Base-by-base conservation (phyloP, 208 protist species). In the Leishmania guyanensis region DNA sequence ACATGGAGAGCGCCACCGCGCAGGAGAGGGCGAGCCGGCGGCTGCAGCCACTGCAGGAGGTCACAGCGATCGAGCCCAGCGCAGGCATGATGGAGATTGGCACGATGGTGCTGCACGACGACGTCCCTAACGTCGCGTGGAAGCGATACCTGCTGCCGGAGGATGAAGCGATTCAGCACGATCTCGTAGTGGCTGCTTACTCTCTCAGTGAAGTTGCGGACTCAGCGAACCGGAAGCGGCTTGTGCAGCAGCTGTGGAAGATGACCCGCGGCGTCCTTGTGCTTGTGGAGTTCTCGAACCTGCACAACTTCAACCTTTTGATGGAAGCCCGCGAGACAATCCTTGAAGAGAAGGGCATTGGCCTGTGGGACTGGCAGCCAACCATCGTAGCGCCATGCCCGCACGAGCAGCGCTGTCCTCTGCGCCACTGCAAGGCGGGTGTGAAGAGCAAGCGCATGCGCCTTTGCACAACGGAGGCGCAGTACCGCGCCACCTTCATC, bases 11-110 rank as follows among this genome's bases (percentile, higher is more conserved):
- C 71, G 86, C 89, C 60, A 86, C 86, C 10, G 88, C 89, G 36
- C 73, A 88, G 62, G 64, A 84, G 73, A 84, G 86, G 53, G 94
- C 90, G 6, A 75, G 86, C 39, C 87, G 85, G 77, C 90, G 94
- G 29, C 88, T 97, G 71, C 88, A 86, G 77, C 94, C 94, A 54
- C 87, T 97, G 51, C 94, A 97, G 85, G 87, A 93, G 80, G 83
- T 97, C 50, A 95, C 88, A 1, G 94, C 92, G 1, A 90, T 97
- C 36, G 94, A 97, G 88, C 94, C 94, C 58, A 95, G 91, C 73
- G 92, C 92, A 5, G 94, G 94, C 36, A 97, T 97, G 94, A 96
- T 97, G 91, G 92, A 97, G 85, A 95, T 96, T 43, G 94, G 92
- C 26, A 96, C 92, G 39, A 95, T 96, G 91, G 92, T 96, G 68